Percentiles rank a stretch among this genome's conserved stretches.
These are phyloP conservation scores for Thinopyrum elongatum DNA, from an alignment of 176 grass and related monocot genomes.

Conservation along the genomic window DNA sequence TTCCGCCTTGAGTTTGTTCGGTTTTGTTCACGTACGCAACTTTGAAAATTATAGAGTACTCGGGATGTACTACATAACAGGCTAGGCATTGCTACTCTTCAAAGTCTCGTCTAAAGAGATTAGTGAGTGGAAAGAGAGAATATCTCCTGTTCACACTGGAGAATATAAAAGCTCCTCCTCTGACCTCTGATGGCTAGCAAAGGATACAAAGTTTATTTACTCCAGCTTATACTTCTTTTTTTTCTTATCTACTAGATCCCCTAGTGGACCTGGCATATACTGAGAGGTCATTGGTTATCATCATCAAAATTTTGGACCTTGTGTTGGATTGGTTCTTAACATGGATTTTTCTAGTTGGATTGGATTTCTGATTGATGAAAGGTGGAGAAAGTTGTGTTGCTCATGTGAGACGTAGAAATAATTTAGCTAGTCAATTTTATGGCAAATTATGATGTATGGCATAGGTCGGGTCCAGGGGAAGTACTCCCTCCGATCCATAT, in stretches of 20 bases:
- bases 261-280: background rate
- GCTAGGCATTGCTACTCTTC: background rate
- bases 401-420: too few relatives aligned
- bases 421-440: too few relatives aligned
- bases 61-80: too few relatives aligned
- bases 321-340: background rate
- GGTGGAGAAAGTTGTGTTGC: too few relatives aligned
- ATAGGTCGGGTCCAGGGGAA: too few relatives aligned
- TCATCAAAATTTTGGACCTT: background rate
- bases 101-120: background rate
- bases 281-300: background rate
- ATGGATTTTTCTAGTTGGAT: background rate
- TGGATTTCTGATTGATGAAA: too few relatives aligned
- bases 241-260: background rate
- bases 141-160: background rate
- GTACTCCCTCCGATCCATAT: too few relatives aligned
- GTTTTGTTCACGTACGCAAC: too few relatives aligned
- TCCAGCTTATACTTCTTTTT: background rate
- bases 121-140: background rate
- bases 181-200: background rate
- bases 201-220: background rate
- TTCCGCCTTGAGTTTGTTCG: too few relatives aligned
- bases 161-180: background rate
- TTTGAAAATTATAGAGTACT: too few relatives aligned
- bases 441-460: too few relatives aligned